Evolutionary conservation across 2,329 filamentous ascomycete species (phyloP).

Genomic region (Mariannaea elegans): DNA sequence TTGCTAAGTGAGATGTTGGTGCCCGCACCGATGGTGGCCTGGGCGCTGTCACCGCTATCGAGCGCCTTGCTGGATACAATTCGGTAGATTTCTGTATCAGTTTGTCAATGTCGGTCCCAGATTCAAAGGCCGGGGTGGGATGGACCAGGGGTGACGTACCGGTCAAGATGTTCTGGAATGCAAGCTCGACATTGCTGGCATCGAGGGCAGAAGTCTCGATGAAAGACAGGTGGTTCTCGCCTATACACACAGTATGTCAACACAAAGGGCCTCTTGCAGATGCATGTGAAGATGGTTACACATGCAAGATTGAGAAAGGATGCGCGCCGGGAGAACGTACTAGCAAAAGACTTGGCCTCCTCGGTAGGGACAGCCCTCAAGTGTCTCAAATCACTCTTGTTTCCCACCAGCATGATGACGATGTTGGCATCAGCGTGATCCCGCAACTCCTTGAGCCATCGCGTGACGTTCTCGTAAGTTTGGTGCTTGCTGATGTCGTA

Average conservation of each 20-base stretch:
- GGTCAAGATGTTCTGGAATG: constrained; percentile 99
- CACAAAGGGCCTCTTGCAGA: constrained; percentile 6
- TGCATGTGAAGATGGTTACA: constrained; percentile 2
- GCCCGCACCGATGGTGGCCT: constrained; percentile 81
- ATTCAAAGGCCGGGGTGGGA: not conserved
- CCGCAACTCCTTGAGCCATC: constrained; percentile 98
- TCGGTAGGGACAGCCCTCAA: constrained; percentile 96
- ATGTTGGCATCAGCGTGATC: constrained; percentile 99
- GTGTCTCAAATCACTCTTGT: constrained; percentile 99
- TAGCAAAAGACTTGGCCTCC: constrained; percentile 97
- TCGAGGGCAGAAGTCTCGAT: constrained; percentile 99
- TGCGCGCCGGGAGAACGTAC: constrained; percentile 58
- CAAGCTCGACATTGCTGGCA: constrained; percentile 98
- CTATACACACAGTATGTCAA: constrained; percentile 54
- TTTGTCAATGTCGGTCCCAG: constrained; percentile 22
- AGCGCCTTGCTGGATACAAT: constrained; percentile 98
- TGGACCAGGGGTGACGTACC: constrained; percentile 64
- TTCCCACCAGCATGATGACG: constrained; percentile 99
- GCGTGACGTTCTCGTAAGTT: constrained; percentile 98
- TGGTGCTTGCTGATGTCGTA: constrained; percentile 99
- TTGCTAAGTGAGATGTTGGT: constrained; percentile 89
- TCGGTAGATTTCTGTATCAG: constrained; percentile 88
- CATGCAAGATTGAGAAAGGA: constrained; percentile 25
- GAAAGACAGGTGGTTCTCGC: constrained; percentile 97
- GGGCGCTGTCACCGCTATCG: constrained; percentile 84